Evolutionary conservation across 106 monocot species (phyloP), one percentile per base, ranked within the genome.

Genomic region (Agapanthus africanus): DNA sequence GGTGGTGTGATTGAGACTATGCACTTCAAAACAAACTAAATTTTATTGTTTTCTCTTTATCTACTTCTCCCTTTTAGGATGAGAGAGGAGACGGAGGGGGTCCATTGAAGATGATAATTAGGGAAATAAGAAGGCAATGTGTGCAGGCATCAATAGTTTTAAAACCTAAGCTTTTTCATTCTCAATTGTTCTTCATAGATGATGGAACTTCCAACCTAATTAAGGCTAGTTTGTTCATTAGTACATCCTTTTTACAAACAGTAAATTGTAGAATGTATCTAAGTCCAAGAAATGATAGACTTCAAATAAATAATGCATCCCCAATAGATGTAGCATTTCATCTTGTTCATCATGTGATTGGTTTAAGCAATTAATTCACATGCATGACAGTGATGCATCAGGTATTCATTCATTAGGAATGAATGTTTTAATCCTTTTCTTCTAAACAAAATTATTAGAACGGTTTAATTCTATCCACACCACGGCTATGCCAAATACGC

Each of bases 21-120:
- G 51, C 21, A 51, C 51, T 51, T 51, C 51, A 51, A 51, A 51
- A n/a, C 51, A 51, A 51, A 51, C 21, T 51, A 23, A 51, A 21
- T 51, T 23, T 4, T 7, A 6, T 22, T 51, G 11, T 28, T 9
- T 27, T 56, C 56, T 56, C 28, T 56, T 5, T 56, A 26, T 11
- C 50, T 3, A 50, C 1, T 56, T 56, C 11, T 30, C 15, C 11
- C 10, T 56, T 44, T 14, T 3, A 56, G 28, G 28, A 0, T 11
- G 26, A 56, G 30, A 11, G 56, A 27, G 14, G 30, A 56, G 9
- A 13, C 0, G 4, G 28, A 13, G 9, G 11, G 28, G 56, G 14
- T 0, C 56, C 11, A 54, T 16, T 9, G 5, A 56, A 56, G 56
- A 56, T 28, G 56, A 56, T 28, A 56, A n/a, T n/a, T n/a, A 28